Percentiles rank a stretch among this genome's conserved stretches.
These are phyloP conservation scores for Stachybotrys chartarum DNA, from an alignment of 2,329 filamentous ascomycete species.

Conservation along the genomic window DNA sequence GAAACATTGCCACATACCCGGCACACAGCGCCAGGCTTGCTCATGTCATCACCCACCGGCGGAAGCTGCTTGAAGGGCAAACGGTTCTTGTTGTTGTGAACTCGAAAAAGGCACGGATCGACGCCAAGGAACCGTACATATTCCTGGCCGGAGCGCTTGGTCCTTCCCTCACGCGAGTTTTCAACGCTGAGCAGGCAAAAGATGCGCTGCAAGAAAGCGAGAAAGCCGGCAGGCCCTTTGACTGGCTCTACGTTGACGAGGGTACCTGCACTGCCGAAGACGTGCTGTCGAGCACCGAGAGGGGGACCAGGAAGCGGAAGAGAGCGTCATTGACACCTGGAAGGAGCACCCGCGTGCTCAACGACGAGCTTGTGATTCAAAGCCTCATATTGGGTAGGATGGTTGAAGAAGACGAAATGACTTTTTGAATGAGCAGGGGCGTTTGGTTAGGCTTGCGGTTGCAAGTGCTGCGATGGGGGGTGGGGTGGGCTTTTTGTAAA, in stretches of 20 bases:
- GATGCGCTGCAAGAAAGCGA: constrained; percentile 47
- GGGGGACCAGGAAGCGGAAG: constrained; percentile 33
- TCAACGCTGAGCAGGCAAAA: constrained; percentile 59
- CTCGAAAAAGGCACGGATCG: constrained; percentile 47
- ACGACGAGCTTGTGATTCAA: constrained; percentile 84
- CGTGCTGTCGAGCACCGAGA: constrained; percentile 30
- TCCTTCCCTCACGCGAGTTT: constrained; percentile 60
- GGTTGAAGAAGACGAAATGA: constrained; percentile 52
- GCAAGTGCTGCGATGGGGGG: not conserved
- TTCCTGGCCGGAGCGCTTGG: constrained; percentile 78
- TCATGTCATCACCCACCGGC: constrained; percentile 51
- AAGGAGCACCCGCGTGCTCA: constrained; percentile 58
- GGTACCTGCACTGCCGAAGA: constrained; percentile 45
- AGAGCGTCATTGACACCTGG: constrained; percentile 22
- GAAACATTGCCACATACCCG: constrained; percentile 57
- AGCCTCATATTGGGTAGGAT: constrained; percentile 82
- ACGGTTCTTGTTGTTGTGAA: constrained; percentile 65
- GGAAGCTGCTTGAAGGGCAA: constrained; percentile 55
- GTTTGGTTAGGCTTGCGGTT: not conserved
- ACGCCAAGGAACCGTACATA: constrained; percentile 63
- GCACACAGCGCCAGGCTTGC: constrained; percentile 47
- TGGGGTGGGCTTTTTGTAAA: too few species aligned
- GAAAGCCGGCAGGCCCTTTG: constrained; percentile 44
- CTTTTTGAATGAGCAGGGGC: constrained; percentile 1
- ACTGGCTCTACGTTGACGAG: constrained; percentile 75